These are phyloP conservation scores for Starmerella apis DNA, from an alignment of 805 yeast genomes.

Conservation along the genomic window DNA sequence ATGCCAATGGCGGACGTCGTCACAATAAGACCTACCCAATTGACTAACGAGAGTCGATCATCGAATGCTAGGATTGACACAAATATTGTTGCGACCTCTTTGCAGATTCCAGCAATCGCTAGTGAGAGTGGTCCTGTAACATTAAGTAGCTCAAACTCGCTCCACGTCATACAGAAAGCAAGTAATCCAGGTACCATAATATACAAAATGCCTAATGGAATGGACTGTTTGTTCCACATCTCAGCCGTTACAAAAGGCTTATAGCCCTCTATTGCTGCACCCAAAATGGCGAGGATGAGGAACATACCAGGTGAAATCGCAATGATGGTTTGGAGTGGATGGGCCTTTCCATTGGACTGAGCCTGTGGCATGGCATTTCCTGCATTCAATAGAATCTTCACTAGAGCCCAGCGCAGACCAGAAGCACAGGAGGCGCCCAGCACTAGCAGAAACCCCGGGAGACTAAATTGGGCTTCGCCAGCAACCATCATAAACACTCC, in stretches of 20 bases:
- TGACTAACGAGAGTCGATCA: constrained; percentile 57
- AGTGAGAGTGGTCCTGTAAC: constrained; percentile 77
- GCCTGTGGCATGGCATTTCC: constrained; percentile 28
- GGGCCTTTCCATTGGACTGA: constrained; percentile 22
- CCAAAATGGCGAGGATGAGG: constrained; percentile 47
- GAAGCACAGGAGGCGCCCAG: constrained; percentile 68
- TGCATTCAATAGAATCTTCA: constrained; percentile 65
- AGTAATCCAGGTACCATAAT: constrained; percentile 71
- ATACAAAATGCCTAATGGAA: constrained; percentile 44
- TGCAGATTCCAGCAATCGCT: constrained; percentile 84
- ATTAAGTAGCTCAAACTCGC: constrained; percentile 70
- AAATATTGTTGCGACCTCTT: constrained; percentile 74
- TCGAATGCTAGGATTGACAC: constrained; percentile 61
- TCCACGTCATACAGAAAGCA: constrained; percentile 79
- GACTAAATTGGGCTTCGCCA: constrained; percentile 31
- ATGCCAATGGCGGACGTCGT: constrained; percentile 71
- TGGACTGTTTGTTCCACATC: constrained; percentile 58
- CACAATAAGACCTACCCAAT: constrained; percentile 60
- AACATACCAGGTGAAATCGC: constrained; percentile 82
- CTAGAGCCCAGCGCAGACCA: constrained; percentile 91
- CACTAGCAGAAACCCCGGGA: constrained; percentile 63
- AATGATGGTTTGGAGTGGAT: constrained; percentile 75
- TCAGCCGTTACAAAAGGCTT: constrained; percentile 40
- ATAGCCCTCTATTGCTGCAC: constrained; percentile 62
- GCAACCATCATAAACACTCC: constrained; percentile 85